Evolutionary conservation across 176 grass and related monocot genomes (phyloP).

Genomic region (Bolboschoenus planiculmis): DNA sequence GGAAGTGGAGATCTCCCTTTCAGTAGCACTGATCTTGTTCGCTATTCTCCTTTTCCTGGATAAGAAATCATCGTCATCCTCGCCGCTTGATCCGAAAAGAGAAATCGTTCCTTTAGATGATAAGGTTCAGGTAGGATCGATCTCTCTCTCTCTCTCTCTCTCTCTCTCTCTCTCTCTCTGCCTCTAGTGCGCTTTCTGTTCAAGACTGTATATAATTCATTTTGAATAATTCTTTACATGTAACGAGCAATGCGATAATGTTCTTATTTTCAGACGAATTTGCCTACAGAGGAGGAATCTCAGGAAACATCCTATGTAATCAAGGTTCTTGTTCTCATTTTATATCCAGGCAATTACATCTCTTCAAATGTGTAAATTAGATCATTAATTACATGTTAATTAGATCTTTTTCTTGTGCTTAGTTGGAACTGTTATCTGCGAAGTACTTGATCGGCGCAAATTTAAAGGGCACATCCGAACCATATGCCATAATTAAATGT

Average conservation of each 20-base stretch:
- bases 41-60: conserved; percentile 39
- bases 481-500: conserved; percentile 71
- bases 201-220: neutral
- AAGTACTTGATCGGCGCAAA: conserved; percentile 91
- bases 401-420: neutral
- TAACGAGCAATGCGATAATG: conserved; percentile 16
- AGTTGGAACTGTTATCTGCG: conserved; percentile 85
- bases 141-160: neutral
- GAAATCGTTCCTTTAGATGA: neutral
- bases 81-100: neutral
- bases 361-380: neutral
- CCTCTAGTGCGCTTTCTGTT: neutral
- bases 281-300: conserved; percentile 1
- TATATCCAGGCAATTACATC: neutral
- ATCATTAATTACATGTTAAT: neutral
- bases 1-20: conserved; percentile 64
- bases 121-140: neutral
- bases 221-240: neutral
- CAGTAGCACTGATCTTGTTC: conserved; percentile 38
- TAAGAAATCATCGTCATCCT: conserved; percentile 1
- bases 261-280: conserved; percentile 5
- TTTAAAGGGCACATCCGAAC: conserved; percentile 70
- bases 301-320: conserved; percentile 13
- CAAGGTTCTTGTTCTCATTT: conserved; percentile 6
- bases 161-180: too few species aligned